Conservation (phyloP, 371 early-diverging fungal species). For the Rhizopus microsporus region DNA sequence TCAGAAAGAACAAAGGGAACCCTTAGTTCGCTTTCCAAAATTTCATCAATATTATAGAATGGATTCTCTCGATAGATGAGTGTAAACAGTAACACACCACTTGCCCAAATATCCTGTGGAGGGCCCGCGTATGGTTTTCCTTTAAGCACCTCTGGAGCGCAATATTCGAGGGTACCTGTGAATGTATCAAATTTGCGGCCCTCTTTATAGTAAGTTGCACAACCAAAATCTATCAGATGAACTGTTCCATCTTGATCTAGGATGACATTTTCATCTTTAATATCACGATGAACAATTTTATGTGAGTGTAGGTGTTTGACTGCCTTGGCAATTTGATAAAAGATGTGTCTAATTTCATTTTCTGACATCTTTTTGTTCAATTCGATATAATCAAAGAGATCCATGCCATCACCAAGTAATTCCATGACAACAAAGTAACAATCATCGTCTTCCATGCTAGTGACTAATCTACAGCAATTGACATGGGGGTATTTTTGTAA, state of each 20-base stretch:
- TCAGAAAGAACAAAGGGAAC: conserved; percentile 61
- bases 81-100: conserved; percentile 75
- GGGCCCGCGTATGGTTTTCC: conserved; percentile 65
- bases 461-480: conserved; percentile 58
- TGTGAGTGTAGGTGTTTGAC: conserved; percentile 65
- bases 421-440: conserved; percentile 67
- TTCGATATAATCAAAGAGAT: conserved; percentile 75
- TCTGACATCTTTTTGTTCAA: conserved; percentile 53
- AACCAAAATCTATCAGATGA: conserved; percentile 70
- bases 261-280: conserved; percentile 74
- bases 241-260: conserved; percentile 51
- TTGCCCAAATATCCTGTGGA: conserved; percentile 79
- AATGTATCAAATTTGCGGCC: conserved; percentile 64
- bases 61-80: conserved; percentile 71
- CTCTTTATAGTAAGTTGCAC: conserved; percentile 57
- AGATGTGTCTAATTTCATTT: conserved; percentile 53
- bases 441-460: conserved; percentile 59
- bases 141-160: conserved; percentile 64
- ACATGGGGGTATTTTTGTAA: conserved; percentile 57
- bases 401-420: conserved; percentile 59
- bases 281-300: conserved; percentile 74
- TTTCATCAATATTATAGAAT: conserved; percentile 69
- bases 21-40: conserved; percentile 55
- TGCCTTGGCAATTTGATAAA: conserved; percentile 58
- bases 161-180: conserved; percentile 67